These are phyloP conservation scores for Aspergillus uvarum DNA, from an alignment of 2,329 filamentous ascomycete genomes.

Conservation along the genomic window DNA sequence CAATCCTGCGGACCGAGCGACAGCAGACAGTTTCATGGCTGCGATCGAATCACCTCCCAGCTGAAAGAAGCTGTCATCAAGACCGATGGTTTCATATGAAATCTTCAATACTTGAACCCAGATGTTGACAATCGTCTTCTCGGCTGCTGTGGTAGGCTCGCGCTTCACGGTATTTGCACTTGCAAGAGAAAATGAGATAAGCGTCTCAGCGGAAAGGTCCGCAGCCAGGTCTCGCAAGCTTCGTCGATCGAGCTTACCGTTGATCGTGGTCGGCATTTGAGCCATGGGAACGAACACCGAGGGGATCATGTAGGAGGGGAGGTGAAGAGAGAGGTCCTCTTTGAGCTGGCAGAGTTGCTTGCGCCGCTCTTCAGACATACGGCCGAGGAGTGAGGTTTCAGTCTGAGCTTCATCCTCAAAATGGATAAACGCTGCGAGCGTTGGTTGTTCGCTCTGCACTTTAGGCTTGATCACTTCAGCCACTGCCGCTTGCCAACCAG, in stretches of 20 bases:
- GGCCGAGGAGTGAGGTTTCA: background rate
- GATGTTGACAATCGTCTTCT: constrained; percentile 8
- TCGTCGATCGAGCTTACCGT: constrained; percentile 12
- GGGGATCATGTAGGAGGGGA: constrained; percentile 13
- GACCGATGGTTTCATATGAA: constrained; percentile 47
- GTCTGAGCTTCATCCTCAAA: background rate
- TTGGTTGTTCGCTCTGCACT: background rate
- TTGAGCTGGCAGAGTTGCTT: background rate
- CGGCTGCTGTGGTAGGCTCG: constrained; percentile 1
- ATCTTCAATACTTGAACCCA: constrained; percentile 44
- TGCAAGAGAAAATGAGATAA: constrained; percentile 6
- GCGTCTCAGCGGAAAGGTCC: background rate
- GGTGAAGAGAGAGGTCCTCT: background rate
- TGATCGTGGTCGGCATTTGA: constrained; percentile 7
- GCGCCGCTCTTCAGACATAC: background rate
- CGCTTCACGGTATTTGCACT: constrained; percentile 2
- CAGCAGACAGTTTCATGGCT: constrained; percentile 12
- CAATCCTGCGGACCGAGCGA: constrained; percentile 8
- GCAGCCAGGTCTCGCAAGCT: constrained; percentile 11
- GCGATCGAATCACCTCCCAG: constrained; percentile 28
- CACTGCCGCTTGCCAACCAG: background rate
- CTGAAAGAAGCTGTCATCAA: constrained; percentile 46
- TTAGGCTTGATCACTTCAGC: background rate
- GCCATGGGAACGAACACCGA: constrained; percentile 11
- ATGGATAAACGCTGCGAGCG: background rate